These are phyloP conservation scores for Naganishia cerealis DNA, from an alignment of 1,284 basidiomycete species.

Conservation along the genomic window DNA sequence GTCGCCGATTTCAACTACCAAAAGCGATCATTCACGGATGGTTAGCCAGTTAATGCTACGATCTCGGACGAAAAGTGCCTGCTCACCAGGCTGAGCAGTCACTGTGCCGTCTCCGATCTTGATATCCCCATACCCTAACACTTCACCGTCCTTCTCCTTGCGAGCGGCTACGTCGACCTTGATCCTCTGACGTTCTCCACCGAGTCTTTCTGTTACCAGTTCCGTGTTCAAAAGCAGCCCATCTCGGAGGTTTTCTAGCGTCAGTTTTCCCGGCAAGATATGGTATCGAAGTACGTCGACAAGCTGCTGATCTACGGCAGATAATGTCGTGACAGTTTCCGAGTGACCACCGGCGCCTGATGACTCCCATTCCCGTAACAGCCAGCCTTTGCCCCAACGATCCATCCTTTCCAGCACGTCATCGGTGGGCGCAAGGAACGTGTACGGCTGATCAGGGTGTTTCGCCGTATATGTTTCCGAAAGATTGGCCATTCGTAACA, in stretches of 20 bases:
- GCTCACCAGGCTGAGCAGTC: conserved; percentile 71
- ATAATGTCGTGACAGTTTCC: background rate
- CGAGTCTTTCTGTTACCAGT: conserved; percentile 67
- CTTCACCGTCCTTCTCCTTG: conserved; percentile 42
- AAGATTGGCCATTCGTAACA: conserved; percentile 78
- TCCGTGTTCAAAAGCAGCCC: conserved; percentile 77
- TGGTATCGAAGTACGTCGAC: conserved; percentile 63
- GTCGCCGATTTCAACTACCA: conserved; percentile 68
- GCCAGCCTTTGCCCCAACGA: conserved; percentile 43
- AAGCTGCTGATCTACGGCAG: conserved; percentile 28
- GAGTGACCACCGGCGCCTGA: conserved; percentile 53
- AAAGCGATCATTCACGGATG: background rate
- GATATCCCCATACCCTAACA: conserved; percentile 59
- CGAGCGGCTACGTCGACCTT: conserved; percentile 62
- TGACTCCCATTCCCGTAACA: conserved; percentile 40
- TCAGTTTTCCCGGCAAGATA: conserved; percentile 76
- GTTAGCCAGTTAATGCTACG: background rate
- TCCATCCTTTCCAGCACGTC: conserved; percentile 65
- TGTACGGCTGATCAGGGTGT: conserved; percentile 55
- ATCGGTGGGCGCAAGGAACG: conserved; percentile 84
- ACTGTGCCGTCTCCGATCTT: conserved; percentile 81
- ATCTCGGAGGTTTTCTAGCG: conserved; percentile 67
- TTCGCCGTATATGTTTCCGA: conserved; percentile 57
- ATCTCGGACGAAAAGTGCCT: conserved; percentile 2
- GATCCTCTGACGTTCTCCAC: conserved; percentile 70